Conservation (phyloP, 768 basidiomycete species). For the Leucosporidium scottii region DNA sequence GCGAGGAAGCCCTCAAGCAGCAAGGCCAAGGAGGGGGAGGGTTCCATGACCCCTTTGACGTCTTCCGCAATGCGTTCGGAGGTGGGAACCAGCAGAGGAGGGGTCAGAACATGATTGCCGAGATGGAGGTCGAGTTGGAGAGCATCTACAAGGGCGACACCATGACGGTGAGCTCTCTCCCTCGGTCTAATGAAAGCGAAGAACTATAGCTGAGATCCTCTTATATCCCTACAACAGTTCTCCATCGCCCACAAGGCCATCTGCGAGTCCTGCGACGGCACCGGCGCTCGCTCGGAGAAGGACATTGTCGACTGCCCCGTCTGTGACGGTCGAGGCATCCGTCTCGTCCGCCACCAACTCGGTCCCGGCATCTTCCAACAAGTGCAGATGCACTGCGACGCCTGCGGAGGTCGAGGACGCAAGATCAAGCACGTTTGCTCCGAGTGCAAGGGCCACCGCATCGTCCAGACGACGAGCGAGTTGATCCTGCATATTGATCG, state of each 20-base stretch:
- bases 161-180: constrained; percentile 57
- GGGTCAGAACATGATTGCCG: constrained; percentile 44
- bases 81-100: constrained; percentile 40
- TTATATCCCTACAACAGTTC: constrained; percentile 53
- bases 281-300: constrained; percentile 77
- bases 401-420: constrained; percentile 75
- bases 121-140: constrained; percentile 38
- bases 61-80: constrained; percentile 81
- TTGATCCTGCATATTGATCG: constrained; percentile 78
- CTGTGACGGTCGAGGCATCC: constrained; percentile 79
- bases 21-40: constrained; percentile 52
- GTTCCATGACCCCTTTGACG: constrained; percentile 80
- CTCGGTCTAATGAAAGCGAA: not conserved
- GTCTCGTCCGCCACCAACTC: constrained; percentile 81
- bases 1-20: constrained; percentile 88
- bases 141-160: constrained; percentile 71
- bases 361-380: constrained; percentile 36
- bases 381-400: constrained; percentile 44
- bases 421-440: constrained; percentile 70
- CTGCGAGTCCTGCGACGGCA: constrained; percentile 93
- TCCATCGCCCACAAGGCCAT: constrained; percentile 84
- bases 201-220: not conserved
- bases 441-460: constrained; percentile 59
- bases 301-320: constrained; percentile 56
- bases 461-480: constrained; percentile 51